A percentile compares a stretch with the other conserved stretches of the same genome.
Evolutionary conservation across 495 filamentous ascomycete species (phyloP).

Genomic region (Immersiella caudata): DNA sequence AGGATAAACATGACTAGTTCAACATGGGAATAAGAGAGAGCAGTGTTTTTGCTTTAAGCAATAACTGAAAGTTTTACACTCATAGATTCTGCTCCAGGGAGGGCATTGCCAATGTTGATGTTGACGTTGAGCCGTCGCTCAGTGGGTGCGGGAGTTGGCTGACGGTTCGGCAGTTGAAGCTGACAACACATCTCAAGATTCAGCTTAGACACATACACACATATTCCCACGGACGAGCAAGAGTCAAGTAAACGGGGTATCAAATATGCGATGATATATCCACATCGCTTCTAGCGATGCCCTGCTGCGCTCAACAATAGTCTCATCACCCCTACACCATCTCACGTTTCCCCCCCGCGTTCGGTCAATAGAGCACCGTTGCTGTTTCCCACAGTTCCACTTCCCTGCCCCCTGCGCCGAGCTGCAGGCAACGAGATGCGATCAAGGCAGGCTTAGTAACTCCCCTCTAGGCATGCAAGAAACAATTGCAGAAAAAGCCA

Average conservation of each 20-base stretch:
- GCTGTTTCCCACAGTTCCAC: background rate
- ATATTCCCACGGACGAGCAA: background rate
- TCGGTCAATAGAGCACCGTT: too few relatives aligned
- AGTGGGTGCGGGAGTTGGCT: too few relatives aligned
- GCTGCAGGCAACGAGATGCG: background rate
- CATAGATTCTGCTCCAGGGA: too few relatives aligned
- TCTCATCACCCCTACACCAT: background rate
- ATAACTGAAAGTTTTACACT: background rate
- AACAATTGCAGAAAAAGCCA: background rate
- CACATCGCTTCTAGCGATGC: background rate
- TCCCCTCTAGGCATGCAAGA: background rate
- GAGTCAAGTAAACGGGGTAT: background rate
- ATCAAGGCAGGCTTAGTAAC: background rate
- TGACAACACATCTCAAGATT: too few relatives aligned
- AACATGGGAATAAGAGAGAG: background rate
- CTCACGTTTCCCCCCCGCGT: too few relatives aligned
- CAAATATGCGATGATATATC: background rate
- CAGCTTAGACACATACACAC: too few relatives aligned
- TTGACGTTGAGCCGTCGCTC: too few relatives aligned
- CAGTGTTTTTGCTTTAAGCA: background rate
- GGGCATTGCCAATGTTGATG: too few relatives aligned
- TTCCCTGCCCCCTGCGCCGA: background rate
- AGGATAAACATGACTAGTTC: slow-evolving; percentile 4
- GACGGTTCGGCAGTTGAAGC: too few relatives aligned
- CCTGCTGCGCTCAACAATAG: background rate